These are phyloP conservation scores for Termitomyces sp. DNA, from an alignment of 1,284 basidiomycete genomes.

Conservation along the genomic window DNA sequence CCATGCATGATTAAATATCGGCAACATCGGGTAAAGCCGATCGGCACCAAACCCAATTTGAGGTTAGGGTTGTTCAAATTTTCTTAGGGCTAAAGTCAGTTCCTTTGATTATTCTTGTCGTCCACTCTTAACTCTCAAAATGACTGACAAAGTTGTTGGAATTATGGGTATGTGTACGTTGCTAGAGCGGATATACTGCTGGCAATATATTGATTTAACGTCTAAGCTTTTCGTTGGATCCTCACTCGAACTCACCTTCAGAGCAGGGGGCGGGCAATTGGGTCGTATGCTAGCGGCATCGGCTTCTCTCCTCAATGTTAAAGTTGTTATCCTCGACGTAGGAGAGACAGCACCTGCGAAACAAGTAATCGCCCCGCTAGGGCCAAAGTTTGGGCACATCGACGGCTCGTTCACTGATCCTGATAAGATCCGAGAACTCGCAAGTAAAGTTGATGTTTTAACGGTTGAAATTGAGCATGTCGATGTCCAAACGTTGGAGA, in stretches of 20 bases:
- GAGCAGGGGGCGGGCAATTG: constrained; percentile 89
- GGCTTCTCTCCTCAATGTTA: constrained; percentile 84
- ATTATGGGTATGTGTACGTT: constrained; percentile 61
- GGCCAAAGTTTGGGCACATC: constrained; percentile 57
- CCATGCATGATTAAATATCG: too few relatives aligned
- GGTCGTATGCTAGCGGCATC: constrained; percentile 96
- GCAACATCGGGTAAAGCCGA: neutral
- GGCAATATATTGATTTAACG: neutral
- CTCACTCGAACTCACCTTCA: constrained; percentile 4
- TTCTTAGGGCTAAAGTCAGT: neutral
- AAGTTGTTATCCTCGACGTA: constrained; percentile 85
- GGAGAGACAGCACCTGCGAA: constrained; percentile 85
- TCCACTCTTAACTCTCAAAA: constrained; percentile 18
- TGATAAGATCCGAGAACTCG: constrained; percentile 77
- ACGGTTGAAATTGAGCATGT: constrained; percentile 99
- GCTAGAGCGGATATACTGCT: neutral
- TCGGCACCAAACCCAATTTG: neutral
- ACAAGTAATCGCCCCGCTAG: constrained; percentile 68
- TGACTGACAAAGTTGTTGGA: constrained; percentile 54
- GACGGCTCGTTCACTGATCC: constrained; percentile 89
- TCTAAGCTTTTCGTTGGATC: neutral
- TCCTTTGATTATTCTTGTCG: neutral
- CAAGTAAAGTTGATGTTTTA: constrained; percentile 79
- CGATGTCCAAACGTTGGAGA: constrained; percentile 72
- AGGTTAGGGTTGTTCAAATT: constrained; percentile 18